Conservation (phyloP, 257 asterid genomes). For the Solanum clarkiae region DNA sequence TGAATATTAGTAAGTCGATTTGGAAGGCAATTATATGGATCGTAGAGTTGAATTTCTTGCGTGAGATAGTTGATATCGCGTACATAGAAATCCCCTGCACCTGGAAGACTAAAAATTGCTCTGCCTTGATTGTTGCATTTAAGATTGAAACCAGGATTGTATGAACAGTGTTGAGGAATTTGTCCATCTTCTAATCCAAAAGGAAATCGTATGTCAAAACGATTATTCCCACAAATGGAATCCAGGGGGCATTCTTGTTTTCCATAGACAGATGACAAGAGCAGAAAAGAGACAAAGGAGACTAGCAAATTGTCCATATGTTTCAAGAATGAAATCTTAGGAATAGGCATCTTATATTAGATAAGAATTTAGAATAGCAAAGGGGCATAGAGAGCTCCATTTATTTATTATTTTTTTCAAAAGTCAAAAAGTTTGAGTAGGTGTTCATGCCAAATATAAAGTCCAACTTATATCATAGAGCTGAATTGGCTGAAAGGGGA, state of each 20-base stretch:
- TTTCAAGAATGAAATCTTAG: background rate
- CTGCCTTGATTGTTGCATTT: background rate
- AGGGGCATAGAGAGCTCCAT: background rate
- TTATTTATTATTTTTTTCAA: background rate
- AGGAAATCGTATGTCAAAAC: slow-evolving; percentile 1
- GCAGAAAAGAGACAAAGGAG: background rate
- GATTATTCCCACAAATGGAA: background rate
- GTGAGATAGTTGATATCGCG: background rate
- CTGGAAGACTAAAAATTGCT: background rate
- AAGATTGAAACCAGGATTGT: background rate
- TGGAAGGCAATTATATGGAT: slow-evolving; percentile 20
- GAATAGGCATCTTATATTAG: background rate
- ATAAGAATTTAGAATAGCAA: background rate
- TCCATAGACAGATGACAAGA: slow-evolving; percentile 11
- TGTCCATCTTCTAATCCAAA: background rate
- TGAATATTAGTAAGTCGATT: background rate
- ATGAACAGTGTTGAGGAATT: background rate
- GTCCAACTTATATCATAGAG: background rate
- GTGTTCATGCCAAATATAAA: background rate
- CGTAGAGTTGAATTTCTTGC: slow-evolving; percentile 9
- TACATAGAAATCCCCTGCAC: slow-evolving; percentile 1
- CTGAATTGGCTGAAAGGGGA: background rate
- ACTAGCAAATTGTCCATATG: background rate
- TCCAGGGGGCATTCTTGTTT: slow-evolving; percentile 16
- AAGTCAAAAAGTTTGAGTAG: background rate